phyloP scores from a whole-genome alignment of 495 filamentous ascomycete species.

The Hypoxylon intermedium region DNA sequence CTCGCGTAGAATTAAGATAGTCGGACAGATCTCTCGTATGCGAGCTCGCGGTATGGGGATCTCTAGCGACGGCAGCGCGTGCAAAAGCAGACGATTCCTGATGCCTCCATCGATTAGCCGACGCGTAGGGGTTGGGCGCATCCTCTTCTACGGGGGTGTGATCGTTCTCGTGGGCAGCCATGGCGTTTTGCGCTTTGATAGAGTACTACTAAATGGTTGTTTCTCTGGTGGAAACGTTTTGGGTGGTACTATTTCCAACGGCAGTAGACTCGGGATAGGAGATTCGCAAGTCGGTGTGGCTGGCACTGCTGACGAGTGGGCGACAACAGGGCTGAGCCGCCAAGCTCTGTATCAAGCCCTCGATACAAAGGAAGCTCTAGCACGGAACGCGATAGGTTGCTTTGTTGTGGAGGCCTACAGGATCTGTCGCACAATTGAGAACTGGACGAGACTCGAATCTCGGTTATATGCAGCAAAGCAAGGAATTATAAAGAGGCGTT shows the following conservation, averaged over 20 bases:
- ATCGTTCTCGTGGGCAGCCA: slow-evolving; percentile 43
- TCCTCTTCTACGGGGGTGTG: slow-evolving; percentile 39
- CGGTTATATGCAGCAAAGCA: slow-evolving; percentile 28
- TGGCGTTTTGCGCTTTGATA: slow-evolving; percentile 12
- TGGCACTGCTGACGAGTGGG: slow-evolving; percentile 23
- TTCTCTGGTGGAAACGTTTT: not conserved
- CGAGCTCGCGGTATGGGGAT: slow-evolving; percentile 46
- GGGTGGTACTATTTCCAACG: not conserved
- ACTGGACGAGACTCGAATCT: slow-evolving; percentile 23
- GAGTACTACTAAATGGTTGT: not conserved
- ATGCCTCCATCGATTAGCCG: slow-evolving; percentile 57
- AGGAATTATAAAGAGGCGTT: slow-evolving; percentile 16
- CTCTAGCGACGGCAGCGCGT: slow-evolving; percentile 48
- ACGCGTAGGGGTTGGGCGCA: slow-evolving; percentile 56
- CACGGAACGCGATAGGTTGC: slow-evolving; percentile 17
- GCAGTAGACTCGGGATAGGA: slow-evolving; percentile 3
- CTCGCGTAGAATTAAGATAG: slow-evolving; percentile 57
- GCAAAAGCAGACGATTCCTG: slow-evolving; percentile 59
- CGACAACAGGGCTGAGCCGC: slow-evolving; percentile 8
- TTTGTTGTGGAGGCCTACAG: slow-evolving; percentile 13
- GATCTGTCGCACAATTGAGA: slow-evolving; percentile 8
- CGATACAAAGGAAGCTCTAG: slow-evolving; percentile 5
- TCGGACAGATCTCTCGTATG: slow-evolving; percentile 55
- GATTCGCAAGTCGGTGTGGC: slow-evolving; percentile 6
- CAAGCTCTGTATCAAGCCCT: slow-evolving; percentile 4